Conservation (phyloP, 768 basidiomycete genomes). For the Termitomyces sp. region DNA sequence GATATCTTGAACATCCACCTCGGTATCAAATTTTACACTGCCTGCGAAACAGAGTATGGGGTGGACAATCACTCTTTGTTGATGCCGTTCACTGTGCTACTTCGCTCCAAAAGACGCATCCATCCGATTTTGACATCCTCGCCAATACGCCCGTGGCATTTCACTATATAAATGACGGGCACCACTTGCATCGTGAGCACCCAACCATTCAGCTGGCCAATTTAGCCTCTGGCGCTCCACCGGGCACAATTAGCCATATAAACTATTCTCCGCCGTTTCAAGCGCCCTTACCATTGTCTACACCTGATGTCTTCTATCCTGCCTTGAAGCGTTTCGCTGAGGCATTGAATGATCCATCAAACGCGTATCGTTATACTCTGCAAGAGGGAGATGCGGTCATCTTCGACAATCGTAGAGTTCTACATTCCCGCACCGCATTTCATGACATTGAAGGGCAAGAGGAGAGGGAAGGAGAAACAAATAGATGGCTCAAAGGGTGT, state of each 20-base stretch:
- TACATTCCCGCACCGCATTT: slow-evolving; percentile 87
- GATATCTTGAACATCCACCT: slow-evolving; percentile 89
- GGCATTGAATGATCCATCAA: slow-evolving; percentile 45
- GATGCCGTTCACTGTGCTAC: slow-evolving; percentile 69
- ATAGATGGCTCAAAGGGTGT: slow-evolving; percentile 88
- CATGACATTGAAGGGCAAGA: slow-evolving; percentile 27
- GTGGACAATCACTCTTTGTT: slow-evolving; percentile 83
- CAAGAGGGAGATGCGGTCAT: slow-evolving; percentile 80
- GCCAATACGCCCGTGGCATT: slow-evolving; percentile 66
- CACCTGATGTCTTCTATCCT: slow-evolving; percentile 51
- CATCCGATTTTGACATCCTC: slow-evolving; percentile 54
- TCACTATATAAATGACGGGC: slow-evolving; percentile 87
- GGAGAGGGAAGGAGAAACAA: slow-evolving; percentile 41
- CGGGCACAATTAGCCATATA: slow-evolving; percentile 48
- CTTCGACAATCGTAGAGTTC: slow-evolving; percentile 87
- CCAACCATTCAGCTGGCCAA: slow-evolving; percentile 65
- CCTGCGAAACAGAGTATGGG: slow-evolving; percentile 75
- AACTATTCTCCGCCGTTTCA: slow-evolving; percentile 97
- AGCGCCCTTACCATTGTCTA: slow-evolving; percentile 58
- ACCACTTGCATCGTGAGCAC: slow-evolving; percentile 70
- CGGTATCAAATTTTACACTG: slow-evolving; percentile 92
- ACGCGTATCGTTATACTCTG: slow-evolving; percentile 59
- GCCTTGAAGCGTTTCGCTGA: slow-evolving; percentile 59
- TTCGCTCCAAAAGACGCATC: slow-evolving; percentile 38
- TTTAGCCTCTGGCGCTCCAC: slow-evolving; percentile 8